Evolutionary conservation across 1,139 yeast genomes (phyloP), one percentile per base, ranked within the genome.

Genomic region (Debaryomyces psychrophilus): DNA sequence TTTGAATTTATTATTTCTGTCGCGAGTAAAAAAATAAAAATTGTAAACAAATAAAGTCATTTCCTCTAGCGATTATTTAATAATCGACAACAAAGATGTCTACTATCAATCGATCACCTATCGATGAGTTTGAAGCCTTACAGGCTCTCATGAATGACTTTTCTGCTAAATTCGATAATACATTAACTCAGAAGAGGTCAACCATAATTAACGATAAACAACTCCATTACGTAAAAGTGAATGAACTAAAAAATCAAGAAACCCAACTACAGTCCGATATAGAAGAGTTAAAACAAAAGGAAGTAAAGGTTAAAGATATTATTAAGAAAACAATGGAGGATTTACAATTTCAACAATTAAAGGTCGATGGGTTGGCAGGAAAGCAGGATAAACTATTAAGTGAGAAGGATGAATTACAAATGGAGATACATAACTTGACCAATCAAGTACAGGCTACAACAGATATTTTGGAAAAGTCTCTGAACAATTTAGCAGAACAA

Each of bases 71-170:
- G 7, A 22, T 4, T 14, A 40, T 27, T 29, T 31, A 34, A 35
- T 14, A 26, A 23, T 25, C 27, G n/a, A n/a, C 11, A 14, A 8
- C 20, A 22, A 37, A 5, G 18, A 37, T 37, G 34, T 28, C 33
- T 12, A 18, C 34, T n/a, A 9, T 28, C 11, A 44, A 44, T 34
- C 41, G 17, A 27, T 36, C 50, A 27, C 51, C 62, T 11, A 53
- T 60, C 27, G 52, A 59, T 33, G 62, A 59, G 41, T 70, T 68
- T 46, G 61, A 59, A 22, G 49, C 45, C 18, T 57, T 71, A 37
- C 65, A 64, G 54, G 49, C 46, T 25, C 68, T 68, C 39, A 64
- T 71, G 65, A 61, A 61, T 43, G 62, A 54, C 41, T 69, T 72
- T 46, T 60, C 68, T 15, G 43, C 53, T 14, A 55, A 48, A 22